Conservation (phyloP, 208 protist genomes). For the Leishmania guyanensis region DNA sequence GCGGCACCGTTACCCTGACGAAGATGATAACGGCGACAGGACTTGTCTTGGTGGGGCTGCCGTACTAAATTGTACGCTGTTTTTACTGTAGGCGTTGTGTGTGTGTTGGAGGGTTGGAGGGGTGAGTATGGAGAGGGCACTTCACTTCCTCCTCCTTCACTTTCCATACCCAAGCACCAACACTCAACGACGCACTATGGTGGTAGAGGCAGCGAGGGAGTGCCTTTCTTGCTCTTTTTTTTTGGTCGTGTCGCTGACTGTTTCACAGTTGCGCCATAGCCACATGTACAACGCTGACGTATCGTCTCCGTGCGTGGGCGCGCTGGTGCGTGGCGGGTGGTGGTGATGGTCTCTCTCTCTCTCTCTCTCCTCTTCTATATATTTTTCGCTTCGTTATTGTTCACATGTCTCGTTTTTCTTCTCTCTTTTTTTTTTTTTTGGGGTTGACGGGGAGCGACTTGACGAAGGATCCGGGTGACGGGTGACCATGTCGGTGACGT, state of each 20-base stretch:
- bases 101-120: neutral
- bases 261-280: neutral
- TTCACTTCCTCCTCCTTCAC: neutral
- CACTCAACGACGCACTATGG: neutral
- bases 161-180: neutral
- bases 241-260: neutral
- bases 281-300: neutral
- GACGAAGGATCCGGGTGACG: neutral
- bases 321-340: neutral
- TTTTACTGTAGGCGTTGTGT: neutral
- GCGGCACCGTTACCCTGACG: constrained; percentile 57
- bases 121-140: neutral
- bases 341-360: too few relatives aligned
- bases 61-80: constrained; percentile 14
- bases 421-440: neutral
- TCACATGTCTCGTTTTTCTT: constrained; percentile 2
- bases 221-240: neutral
- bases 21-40: constrained; percentile 54
- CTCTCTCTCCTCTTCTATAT: neutral
- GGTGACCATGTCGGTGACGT: neutral
- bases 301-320: neutral
- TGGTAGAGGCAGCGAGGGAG: neutral
- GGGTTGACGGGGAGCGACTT: neutral
- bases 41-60: constrained; percentile 38
- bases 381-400: neutral